phyloP scores from a whole-genome alignment of 768 basidiomycete species.

The Tulasnella sp. region DNA sequence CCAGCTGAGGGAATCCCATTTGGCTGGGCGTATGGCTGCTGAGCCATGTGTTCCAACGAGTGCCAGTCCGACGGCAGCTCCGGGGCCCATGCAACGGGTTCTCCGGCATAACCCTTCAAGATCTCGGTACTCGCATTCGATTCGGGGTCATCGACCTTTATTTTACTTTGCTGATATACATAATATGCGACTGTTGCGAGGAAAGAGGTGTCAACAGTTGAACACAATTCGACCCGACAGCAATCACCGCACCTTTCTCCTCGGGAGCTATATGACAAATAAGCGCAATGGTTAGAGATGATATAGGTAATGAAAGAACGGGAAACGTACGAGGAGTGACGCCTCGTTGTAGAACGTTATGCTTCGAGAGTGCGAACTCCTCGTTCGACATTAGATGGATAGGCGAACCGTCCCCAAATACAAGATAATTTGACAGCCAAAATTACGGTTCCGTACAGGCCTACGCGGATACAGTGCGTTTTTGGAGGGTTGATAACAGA shows the following conservation, averaged over 20 bases:
- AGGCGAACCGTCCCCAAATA: neutral
- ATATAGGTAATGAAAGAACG: neutral
- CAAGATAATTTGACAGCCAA: neutral
- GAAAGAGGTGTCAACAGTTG: neutral
- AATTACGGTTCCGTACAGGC: neutral
- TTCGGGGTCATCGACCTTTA: neutral
- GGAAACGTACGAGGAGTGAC: constrained; percentile 12
- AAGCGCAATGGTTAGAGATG: neutral
- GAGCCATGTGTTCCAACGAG: neutral
- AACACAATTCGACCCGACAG: neutral
- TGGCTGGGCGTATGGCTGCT: neutral
- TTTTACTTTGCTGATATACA: constrained; percentile 11
- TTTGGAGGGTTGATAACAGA: neutral
- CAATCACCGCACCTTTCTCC: constrained; percentile 10
- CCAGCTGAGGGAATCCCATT: neutral
- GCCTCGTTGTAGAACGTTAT: constrained; percentile 8
- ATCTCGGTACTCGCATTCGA: constrained; percentile 4
- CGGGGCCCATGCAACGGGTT: constrained; percentile 15
- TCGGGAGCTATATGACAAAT: constrained; percentile 9
- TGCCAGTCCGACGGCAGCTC: constrained; percentile 12
- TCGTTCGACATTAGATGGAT: neutral
- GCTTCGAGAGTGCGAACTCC: constrained; percentile 7
- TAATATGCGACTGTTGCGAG: constrained; percentile 6
- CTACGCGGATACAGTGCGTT: neutral
- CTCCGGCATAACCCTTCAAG: neutral